Evolutionary conservation across 352 stramenopile species (phyloP).

Genomic region (Phytophthora fragariae): DNA sequence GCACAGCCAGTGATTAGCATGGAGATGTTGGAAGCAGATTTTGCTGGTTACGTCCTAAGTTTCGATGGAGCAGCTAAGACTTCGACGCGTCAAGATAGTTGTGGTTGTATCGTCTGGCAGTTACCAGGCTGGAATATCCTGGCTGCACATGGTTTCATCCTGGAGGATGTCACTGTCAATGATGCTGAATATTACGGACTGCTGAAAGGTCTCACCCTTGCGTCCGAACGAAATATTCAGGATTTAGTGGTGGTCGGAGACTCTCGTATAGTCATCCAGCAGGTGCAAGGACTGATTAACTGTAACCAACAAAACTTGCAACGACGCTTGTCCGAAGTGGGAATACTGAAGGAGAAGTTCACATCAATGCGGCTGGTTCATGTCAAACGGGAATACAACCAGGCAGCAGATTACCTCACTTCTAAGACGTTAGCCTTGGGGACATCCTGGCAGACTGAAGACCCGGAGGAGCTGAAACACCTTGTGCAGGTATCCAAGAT

Average conservation of each 20-base stretch:
- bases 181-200: conserved; percentile 4
- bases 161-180: conserved; percentile 7
- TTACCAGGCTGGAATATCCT: not conserved
- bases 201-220: too few species aligned
- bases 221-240: too few species aligned
- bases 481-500: conserved; percentile 4
- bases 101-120: conserved; percentile 2
- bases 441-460: not conserved
- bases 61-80: conserved; percentile 11
- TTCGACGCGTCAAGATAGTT: not conserved
- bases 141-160: not conserved
- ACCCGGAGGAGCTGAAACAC: not conserved
- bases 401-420: too few species aligned
- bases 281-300: too few species aligned
- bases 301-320: too few species aligned
- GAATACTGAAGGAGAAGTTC: too few species aligned
- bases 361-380: too few species aligned
- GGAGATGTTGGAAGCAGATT: conserved; percentile 5
- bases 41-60: not conserved
- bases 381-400: too few species aligned
- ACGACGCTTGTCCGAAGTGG: too few species aligned
- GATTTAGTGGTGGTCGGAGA: too few species aligned
- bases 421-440: not conserved
- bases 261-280: too few species aligned
- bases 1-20: conserved; percentile 7